These are phyloP conservation scores for Cryptosporidium sp. DNA, from an alignment of 169 alveolate genomes.

Conservation along the genomic window DNA sequence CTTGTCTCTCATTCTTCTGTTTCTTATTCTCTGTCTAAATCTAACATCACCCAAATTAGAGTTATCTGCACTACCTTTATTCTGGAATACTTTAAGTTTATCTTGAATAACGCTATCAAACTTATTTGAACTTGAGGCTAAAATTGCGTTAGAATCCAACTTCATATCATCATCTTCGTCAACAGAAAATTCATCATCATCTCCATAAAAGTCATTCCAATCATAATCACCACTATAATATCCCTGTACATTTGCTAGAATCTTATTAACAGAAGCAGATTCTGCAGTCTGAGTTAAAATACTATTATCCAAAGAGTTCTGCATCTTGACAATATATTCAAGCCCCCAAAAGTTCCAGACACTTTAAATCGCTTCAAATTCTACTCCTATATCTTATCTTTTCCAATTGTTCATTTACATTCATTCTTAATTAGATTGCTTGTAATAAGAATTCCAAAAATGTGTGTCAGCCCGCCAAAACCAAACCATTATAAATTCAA, in stretches of 20 bases:
- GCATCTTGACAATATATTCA: background rate
- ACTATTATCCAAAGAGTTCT: background rate
- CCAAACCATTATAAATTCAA: background rate
- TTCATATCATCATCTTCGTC: constrained; percentile 42
- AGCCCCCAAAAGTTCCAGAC: background rate
- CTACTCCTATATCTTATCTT: background rate
- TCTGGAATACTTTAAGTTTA: constrained; percentile 42
- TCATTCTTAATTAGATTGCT: background rate
- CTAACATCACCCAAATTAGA: constrained; percentile 42
- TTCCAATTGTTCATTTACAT: background rate
- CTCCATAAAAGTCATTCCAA: constrained; percentile 75
- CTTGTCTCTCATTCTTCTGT: constrained; percentile 38
- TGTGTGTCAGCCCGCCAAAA: constrained; percentile 28
- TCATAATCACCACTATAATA: constrained; percentile 72
- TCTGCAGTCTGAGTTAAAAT: background rate
- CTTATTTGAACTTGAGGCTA: constrained; percentile 4
- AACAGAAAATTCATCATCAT: constrained; percentile 64
- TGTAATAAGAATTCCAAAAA: background rate
- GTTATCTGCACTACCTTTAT: constrained; percentile 4
- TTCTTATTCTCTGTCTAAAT: constrained; percentile 68
- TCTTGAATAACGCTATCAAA: constrained; percentile 58
- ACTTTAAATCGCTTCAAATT: background rate
- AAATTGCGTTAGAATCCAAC: constrained; percentile 37
- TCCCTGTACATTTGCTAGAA: constrained; percentile 73
- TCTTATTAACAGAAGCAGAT: constrained; percentile 53